Evolutionary conservation across 176 grass and related monocot species (phyloP).

Genomic region (Oryza rufipogon): DNA sequence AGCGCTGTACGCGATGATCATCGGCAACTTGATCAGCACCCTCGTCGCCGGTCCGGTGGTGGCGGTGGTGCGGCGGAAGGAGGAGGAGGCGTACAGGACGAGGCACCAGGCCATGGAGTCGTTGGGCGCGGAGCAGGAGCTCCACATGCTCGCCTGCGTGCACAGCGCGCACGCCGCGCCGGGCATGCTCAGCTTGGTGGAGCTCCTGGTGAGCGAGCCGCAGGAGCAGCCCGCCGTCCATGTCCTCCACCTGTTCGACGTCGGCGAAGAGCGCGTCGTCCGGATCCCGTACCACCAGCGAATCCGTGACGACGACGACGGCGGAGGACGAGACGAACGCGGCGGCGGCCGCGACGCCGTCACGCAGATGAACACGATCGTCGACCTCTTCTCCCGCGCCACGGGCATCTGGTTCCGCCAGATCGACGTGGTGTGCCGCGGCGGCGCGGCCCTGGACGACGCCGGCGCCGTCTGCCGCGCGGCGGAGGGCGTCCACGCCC

Average conservation of each 20-base stretch:
- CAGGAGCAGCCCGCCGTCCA: constrained; percentile 38
- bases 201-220: constrained; percentile 36
- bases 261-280: neutral
- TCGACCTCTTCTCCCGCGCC: constrained; percentile 39
- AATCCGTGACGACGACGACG: neutral
- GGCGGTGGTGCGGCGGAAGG: constrained; percentile 31
- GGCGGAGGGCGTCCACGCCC: constrained; percentile 4
- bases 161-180: constrained; percentile 49
- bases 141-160: constrained; percentile 40
- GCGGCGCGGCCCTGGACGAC: constrained; percentile 19
- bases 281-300: constrained; percentile 25
- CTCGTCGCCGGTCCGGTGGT: constrained; percentile 39
- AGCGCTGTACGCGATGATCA: constrained; percentile 60
- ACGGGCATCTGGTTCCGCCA: constrained; percentile 44
- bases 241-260: constrained; percentile 49
- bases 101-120: constrained; percentile 50
- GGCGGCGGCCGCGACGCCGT: neutral
- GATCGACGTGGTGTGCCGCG: constrained; percentile 23
- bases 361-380: constrained; percentile 40
- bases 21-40: constrained; percentile 54
- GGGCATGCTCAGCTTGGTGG: constrained; percentile 38
- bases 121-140: constrained; percentile 16
- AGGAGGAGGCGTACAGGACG: constrained; percentile 38
- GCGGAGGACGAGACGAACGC: no score
- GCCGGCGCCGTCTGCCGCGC: constrained; percentile 24